Conservation (phyloP, 257 asterid species). For the Salvia miltiorrhiza region DNA sequence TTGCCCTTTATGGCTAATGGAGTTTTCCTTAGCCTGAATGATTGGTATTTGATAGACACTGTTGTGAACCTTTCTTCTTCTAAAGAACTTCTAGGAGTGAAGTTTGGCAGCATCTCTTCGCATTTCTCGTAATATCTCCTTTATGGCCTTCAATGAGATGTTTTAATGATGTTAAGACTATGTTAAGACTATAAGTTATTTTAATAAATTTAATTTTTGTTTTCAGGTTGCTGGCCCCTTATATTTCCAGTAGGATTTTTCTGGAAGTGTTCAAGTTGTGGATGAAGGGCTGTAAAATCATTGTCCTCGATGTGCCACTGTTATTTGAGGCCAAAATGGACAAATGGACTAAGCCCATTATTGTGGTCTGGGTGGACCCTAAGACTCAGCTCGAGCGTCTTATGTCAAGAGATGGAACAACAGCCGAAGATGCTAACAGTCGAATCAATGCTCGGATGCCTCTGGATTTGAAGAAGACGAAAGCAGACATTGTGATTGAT, state of each 20-base stretch:
- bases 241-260: constrained; percentile 69
- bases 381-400: constrained; percentile 83
- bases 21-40: background rate
- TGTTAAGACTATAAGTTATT: background rate
- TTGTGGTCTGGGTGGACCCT: constrained; percentile 88
- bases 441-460: constrained; percentile 87
- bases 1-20: background rate
- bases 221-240: constrained; percentile 78
- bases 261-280: constrained; percentile 74
- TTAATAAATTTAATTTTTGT: background rate
- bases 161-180: background rate
- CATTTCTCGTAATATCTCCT: background rate
- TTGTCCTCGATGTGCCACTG: constrained; percentile 90
- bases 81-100: background rate
- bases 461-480: constrained; percentile 66
- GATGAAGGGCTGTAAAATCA: constrained; percentile 62
- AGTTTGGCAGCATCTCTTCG: background rate
- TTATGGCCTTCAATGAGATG: background rate
- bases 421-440: constrained; percentile 65
- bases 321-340: constrained; percentile 88
- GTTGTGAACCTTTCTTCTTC: background rate
- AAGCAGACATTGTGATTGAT: constrained; percentile 70
- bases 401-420: constrained; percentile 69
- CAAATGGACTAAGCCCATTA: constrained; percentile 77
- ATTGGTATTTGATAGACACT: background rate